Base-by-base conservation (phyloP, 768 basidiomycete genomes). In the Lactarius deliciosus region DNA sequence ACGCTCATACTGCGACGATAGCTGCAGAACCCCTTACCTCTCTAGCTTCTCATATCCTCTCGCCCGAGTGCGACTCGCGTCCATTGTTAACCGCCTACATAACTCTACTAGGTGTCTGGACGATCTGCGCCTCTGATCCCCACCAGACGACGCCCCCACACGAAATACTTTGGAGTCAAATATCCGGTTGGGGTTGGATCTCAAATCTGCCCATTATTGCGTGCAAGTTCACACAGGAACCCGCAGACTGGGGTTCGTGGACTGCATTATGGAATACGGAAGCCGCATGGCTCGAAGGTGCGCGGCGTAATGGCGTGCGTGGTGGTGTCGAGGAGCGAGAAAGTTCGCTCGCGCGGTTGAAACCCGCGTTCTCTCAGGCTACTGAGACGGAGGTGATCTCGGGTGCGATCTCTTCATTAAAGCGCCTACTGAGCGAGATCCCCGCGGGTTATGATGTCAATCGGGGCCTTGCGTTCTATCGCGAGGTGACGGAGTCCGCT, bases 81-180 rank as follows among this genome's bases (percentile, higher is more conserved):
- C 72, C 63, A 28, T 79, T 85, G 50, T 77, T 76, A 45, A 65
- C 75, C 32, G 80, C 85, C 3, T 94, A 89, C 84, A 77, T 83
- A 6, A 76, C 78, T 11, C 76, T 94, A 10, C 70, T 93, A 2
- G 84, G 85, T 65, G 78, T 81, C 0, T 98, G 94, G 95, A 88
- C 81, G 7, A 79, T 84, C 3, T 96, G 92, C 70, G 93, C 94
- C 0, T 83, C 86, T n/a, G 91, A 98, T 72, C 96, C 96, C 7
- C 96, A 98, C 73, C 81, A 82, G 63, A 96, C 94, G 8, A 90
- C 87, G 3, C 94, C 94, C 0, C 81, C 81, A 9, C 96, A 98
- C 75, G 93, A 92, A 61, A 86, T 98, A 58, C 77, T 90, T 10
- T 98, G 96, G 96, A 92, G 88, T 63, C 92, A 94, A 72, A 79